Base-by-base conservation (phyloP, 345 rosid species). In the Brassica nigra region DNA sequence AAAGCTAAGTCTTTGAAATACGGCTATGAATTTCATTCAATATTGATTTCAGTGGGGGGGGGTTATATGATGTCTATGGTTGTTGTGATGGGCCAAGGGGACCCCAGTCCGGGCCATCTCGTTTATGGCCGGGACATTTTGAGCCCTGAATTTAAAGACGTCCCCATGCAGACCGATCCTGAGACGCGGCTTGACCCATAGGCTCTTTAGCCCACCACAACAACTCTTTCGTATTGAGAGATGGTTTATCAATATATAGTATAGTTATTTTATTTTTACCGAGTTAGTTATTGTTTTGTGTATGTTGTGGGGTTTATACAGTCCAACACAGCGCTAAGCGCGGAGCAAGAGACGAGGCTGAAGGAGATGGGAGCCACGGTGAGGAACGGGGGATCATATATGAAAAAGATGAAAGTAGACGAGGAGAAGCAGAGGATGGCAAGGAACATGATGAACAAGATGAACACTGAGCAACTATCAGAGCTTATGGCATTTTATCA, bases 311-410 rank as follows among this genome's bases (percentile, higher is more conserved):
- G 8, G 37, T 57, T n/a, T 62, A 23, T 81, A 83, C 88, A 90
- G 96, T 90, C 93, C 4, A 92, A 92, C 69, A 90, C 89, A 0
- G 93, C 90, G 0, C 72, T 89, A 78, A 92, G 93, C 64, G 39
- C 75, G 61, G 89, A 92, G 67, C 98, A 94, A 78, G 96, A 94
- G 87, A 88, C 36, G 3, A 87, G 98, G 81, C 68, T 94, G 74
- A 90, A 92, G 89, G 94, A 94, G 85, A 94, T 94, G 90, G 98
- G 98, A 6, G 98, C 96, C 5, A 94, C 98, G 3, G 91, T 92
- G 79, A 90, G 98, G 77, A 90, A 94, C 15, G 94, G 83, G 16
- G 85, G 91, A 16, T 87, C 87, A 31, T 92, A 90, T 65, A 58
- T 86, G n/a, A 80, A 86, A 83, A 86, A 81, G 78, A 10, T 92